phyloP scores from a whole-genome alignment of 345 rosid species.

The Eucalyptus marginata region DNA sequence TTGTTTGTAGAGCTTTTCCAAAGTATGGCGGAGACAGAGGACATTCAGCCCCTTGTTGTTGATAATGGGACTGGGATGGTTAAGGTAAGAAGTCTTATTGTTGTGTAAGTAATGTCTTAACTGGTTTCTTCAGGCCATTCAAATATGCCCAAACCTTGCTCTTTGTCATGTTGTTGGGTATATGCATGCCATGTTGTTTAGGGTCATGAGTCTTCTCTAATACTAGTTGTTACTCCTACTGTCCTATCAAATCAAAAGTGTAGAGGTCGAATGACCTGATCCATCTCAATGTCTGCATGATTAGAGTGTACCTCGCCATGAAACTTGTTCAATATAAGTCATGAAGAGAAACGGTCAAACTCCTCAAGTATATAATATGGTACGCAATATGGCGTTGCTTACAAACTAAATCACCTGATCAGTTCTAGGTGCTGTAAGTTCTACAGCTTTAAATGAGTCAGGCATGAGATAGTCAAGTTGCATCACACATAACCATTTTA shows the following conservation, averaged over 20 bases:
- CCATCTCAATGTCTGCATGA: not conserved
- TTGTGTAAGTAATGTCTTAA: not conserved
- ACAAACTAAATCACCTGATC: not conserved
- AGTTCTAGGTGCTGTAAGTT: not conserved
- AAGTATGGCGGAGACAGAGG: slow-evolving; percentile 21
- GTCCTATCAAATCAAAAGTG: not conserved
- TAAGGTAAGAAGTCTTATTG: slow-evolving; percentile 19
- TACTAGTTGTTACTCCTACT: not conserved
- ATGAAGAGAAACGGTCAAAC: not conserved
- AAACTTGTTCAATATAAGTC: not conserved
- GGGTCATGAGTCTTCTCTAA: not conserved
- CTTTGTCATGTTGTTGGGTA: not conserved
- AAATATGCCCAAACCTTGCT: not conserved
- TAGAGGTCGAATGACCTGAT: not conserved
- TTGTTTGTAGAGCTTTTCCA: not conserved
- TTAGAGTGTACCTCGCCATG: not conserved
- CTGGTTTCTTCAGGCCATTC: not conserved
- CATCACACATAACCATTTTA: not conserved
- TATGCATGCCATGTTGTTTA: not conserved
- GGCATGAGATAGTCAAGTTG: not conserved
- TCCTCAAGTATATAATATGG: not conserved
- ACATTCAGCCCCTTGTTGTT: slow-evolving; percentile 50
- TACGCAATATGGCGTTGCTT: not conserved
- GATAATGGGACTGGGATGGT: slow-evolving; percentile 79
- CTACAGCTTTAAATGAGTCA: not conserved